Conservation (phyloP, 2,329 filamentous ascomycete genomes). For the Bisporella sp. region DNA sequence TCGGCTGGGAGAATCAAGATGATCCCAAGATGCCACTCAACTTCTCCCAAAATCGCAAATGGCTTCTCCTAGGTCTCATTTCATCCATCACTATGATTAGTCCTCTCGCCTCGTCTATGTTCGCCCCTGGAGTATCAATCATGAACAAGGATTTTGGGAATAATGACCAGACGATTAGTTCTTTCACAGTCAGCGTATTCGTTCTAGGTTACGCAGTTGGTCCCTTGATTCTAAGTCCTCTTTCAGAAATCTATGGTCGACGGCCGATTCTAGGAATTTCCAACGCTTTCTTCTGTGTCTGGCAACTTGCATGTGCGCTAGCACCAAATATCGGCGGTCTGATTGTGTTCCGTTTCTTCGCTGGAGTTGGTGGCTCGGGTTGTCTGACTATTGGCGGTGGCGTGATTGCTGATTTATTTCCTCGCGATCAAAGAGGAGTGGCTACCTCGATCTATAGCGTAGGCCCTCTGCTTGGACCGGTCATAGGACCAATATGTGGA, state of each 20-base stretch:
- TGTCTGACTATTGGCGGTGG: slow-evolving; percentile 36
- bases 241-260: slow-evolving; percentile 59
- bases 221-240: slow-evolving; percentile 47
- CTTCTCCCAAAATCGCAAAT: slow-evolving; percentile 5
- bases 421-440: slow-evolving; percentile 22
- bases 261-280: slow-evolving; percentile 46
- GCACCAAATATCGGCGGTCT: slow-evolving; percentile 40
- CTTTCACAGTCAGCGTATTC: slow-evolving; percentile 38
- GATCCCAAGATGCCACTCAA: slow-evolving; percentile 12
- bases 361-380: slow-evolving; percentile 37
- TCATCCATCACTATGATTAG: slow-evolving; percentile 14
- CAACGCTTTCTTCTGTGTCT: slow-evolving; percentile 53
- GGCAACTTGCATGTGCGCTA: slow-evolving; percentile 58
- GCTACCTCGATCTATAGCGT: slow-evolving; percentile 21
- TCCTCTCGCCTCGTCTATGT: slow-evolving; percentile 32
- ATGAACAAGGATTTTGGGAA: slow-evolving; percentile 15
- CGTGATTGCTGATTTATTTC: slow-evolving; percentile 34
- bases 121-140: slow-evolving; percentile 31
- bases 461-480: slow-evolving; percentile 19
- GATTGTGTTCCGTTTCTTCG: slow-evolving; percentile 40
- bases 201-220: slow-evolving; percentile 51
- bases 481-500: slow-evolving; percentile 21
- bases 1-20: slow-evolving; percentile 12
- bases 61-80: slow-evolving; percentile 5
- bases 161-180: slow-evolving; percentile 5